Conservation (phyloP, 352 stramenopile species). For the Globisporangium paroecandrum region DNA sequence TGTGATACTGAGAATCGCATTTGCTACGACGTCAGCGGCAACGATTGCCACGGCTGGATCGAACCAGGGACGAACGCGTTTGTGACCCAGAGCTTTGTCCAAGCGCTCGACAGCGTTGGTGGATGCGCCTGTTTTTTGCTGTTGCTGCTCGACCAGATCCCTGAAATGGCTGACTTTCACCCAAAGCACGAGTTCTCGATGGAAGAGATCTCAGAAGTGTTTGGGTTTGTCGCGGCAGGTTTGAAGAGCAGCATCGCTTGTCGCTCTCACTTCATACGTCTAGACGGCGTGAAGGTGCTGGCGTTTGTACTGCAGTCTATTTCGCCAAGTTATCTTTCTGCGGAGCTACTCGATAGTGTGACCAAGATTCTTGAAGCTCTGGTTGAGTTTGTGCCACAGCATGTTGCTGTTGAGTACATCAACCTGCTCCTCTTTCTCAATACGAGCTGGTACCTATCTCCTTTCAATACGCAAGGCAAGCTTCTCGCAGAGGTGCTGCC, state of each 20-base stretch:
- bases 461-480: conserved; percentile 73
- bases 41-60: conserved; percentile 67
- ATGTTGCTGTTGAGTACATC: conserved; percentile 43
- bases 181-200: conserved; percentile 64
- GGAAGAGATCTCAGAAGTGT: conserved; percentile 60
- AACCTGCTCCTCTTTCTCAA: conserved; percentile 74
- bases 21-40: conserved; percentile 75
- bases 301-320: conserved; percentile 74
- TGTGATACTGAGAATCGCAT: conserved; percentile 49
- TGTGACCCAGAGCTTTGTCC: conserved; percentile 57
- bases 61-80: conserved; percentile 61
- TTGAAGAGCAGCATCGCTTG: conserved; percentile 57
- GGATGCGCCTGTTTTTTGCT: conserved; percentile 71
- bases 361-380: conserved; percentile 61
- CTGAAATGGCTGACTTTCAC: conserved; percentile 76
- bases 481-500: conserved; percentile 59
- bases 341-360: conserved; percentile 55
- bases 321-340: conserved; percentile 67
- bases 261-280: conserved; percentile 66
- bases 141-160: conserved; percentile 70
- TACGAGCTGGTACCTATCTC: conserved; percentile 73
- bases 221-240: conserved; percentile 57
- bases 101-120: conserved; percentile 66
- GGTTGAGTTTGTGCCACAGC: conserved; percentile 31
- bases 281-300: conserved; percentile 70